A percentile compares a stretch with the other conserved stretches of the same genome.
Conservation (phyloP, 306 rosid genomes). For the Bauhinia variegata region DNA sequence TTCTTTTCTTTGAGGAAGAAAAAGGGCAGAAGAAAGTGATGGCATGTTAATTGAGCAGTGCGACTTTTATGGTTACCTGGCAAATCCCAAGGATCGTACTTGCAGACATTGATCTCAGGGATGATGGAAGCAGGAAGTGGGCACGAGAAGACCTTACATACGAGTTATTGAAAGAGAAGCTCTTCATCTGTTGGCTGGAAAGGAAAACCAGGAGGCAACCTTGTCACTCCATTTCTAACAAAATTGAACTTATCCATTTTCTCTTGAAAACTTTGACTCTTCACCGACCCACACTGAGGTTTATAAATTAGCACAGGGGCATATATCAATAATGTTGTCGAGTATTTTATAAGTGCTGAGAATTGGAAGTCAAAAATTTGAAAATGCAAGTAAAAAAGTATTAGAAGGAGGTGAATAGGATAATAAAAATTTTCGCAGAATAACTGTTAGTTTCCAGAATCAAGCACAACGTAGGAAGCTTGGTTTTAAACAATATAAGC, state of each 20-base stretch:
- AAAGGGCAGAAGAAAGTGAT: not conserved
- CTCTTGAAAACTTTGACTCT: too few species aligned
- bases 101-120: constrained; percentile 72
- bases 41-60: not conserved
- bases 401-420: too few species aligned
- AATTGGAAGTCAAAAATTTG: too few species aligned
- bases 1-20: not conserved
- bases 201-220: constrained; percentile 93
- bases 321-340: not conserved
- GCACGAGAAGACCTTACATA: constrained; percentile 68
- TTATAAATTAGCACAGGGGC: constrained; percentile 13
- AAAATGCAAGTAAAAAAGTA: too few species aligned
- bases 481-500: too few species aligned
- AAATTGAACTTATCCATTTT: constrained; percentile 60
- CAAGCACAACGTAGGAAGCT: too few species aligned
- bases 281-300: not conserved
- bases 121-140: constrained; percentile 86
- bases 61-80: constrained; percentile 50
- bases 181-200: constrained; percentile 97
- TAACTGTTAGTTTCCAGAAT: too few species aligned
- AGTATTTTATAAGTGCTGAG: constrained; percentile 34
- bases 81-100: constrained; percentile 88
- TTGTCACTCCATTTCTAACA: constrained; percentile 61
- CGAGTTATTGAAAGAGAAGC: constrained; percentile 75
- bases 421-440: too few species aligned